These are phyloP conservation scores for Lyophyllum atratum DNA, from an alignment of 768 basidiomycete species.

Conservation along the genomic window DNA sequence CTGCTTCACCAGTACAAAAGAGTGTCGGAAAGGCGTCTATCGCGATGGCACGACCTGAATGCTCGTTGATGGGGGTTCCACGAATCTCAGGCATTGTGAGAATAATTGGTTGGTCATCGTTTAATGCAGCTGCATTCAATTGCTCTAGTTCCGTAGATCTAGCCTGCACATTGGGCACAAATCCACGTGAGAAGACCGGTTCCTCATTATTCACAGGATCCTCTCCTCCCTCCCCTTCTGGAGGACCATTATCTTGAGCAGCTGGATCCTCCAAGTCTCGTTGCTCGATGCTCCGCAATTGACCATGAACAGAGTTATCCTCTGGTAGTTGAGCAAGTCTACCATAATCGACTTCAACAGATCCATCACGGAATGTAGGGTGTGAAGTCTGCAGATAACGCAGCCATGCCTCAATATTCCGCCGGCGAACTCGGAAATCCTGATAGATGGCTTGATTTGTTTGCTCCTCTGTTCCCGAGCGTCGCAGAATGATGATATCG, in stretches of 20 bases:
- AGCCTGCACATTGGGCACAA: not conserved
- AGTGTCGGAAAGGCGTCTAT: constrained; percentile 26
- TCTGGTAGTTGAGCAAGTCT: constrained; percentile 12
- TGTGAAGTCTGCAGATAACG: not conserved
- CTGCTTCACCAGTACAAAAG: constrained; percentile 12
- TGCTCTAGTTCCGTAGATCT: not conserved
- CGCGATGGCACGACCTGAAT: constrained; percentile 10
- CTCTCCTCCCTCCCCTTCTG: constrained; percentile 3
- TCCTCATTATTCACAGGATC: not conserved
- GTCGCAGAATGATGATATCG: constrained; percentile 9
- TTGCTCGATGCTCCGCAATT: constrained; percentile 3
- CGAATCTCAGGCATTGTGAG: constrained; percentile 9
- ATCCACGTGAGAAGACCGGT: not conserved
- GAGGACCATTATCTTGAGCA: constrained; percentile 6
- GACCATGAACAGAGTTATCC: constrained; percentile 10
- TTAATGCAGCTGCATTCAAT: not conserved
- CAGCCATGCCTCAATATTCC: constrained; percentile 2
- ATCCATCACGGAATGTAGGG: not conserved
- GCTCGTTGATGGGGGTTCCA: constrained; percentile 12
- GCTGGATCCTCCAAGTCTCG: constrained; percentile 5
- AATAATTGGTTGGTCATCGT: not conserved
- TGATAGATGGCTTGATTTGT: constrained; percentile 9
- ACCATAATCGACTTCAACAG: not conserved
- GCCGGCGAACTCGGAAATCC: constrained; percentile 1
- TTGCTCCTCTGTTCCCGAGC: not conserved